These are phyloP conservation scores for Phytopythium aichiense DNA, from an alignment of 352 stramenopile species.

Conservation along the genomic window DNA sequence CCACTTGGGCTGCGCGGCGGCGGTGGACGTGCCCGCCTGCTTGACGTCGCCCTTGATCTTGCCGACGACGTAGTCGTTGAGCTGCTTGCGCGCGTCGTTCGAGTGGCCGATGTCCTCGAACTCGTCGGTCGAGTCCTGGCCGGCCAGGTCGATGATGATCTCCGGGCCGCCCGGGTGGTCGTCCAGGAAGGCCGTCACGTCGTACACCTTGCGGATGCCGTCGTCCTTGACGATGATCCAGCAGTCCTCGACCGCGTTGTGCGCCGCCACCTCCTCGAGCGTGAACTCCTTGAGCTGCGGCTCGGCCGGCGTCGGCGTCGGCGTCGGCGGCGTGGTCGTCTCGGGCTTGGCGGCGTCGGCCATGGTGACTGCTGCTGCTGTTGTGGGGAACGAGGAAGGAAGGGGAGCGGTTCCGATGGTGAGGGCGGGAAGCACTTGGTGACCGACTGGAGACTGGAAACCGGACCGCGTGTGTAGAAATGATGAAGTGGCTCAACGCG, in stretches of 20 bases:
- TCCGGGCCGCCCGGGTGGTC: slow-evolving; percentile 98
- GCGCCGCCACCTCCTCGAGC: slow-evolving; percentile 89
- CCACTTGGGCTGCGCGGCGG: slow-evolving; percentile 7
- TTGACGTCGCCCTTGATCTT: slow-evolving; percentile 80
- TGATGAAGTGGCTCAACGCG: slow-evolving; percentile 25
- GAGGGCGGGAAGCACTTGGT: slow-evolving; percentile 4
- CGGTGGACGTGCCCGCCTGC: slow-evolving; percentile 20
- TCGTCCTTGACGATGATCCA: slow-evolving; percentile 82
- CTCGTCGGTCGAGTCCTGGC: slow-evolving; percentile 90
- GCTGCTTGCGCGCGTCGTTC: slow-evolving; percentile 91
- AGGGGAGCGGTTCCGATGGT: slow-evolving; percentile 18
- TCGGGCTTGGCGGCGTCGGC: slow-evolving; percentile 17
- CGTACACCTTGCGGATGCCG: slow-evolving; percentile 92
- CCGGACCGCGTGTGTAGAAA: slow-evolving; percentile 25
- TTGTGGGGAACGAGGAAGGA: not conserved
- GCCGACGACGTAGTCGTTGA: slow-evolving; percentile 92
- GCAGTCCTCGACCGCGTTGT: slow-evolving; percentile 78
- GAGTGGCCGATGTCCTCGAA: slow-evolving; percentile 99
- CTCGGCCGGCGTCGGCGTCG: not conserved
- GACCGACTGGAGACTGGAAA: not conserved
- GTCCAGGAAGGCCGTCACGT: slow-evolving; percentile 97
- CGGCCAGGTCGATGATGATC: slow-evolving; percentile 95
- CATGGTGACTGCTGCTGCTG: slow-evolving; percentile 11
- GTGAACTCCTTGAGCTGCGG: slow-evolving; percentile 82
- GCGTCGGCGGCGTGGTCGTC: not conserved